These are phyloP conservation scores for Combretum micranthum DNA, from an alignment of 345 rosid genomes.

Conservation along the genomic window DNA sequence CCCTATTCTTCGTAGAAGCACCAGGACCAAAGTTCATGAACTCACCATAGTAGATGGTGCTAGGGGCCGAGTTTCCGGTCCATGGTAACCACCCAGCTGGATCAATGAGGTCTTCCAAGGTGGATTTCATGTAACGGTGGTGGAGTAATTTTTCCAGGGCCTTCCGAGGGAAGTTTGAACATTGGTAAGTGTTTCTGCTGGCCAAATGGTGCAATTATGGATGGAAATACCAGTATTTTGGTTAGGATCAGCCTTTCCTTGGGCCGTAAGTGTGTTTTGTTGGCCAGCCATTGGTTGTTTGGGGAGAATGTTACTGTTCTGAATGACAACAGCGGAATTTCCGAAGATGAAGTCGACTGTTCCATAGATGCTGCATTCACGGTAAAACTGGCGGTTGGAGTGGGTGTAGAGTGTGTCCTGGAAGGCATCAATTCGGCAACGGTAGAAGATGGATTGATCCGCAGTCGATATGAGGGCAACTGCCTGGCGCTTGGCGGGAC, in stretches of 20 bases:
- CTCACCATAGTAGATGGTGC: slow-evolving; percentile 56
- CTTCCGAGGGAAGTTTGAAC: slow-evolving; percentile 52
- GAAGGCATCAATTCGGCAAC: slow-evolving; percentile 57
- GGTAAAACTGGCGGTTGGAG: slow-evolving; percentile 70
- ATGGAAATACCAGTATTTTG: slow-evolving; percentile 77
- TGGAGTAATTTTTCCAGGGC: slow-evolving; percentile 69
- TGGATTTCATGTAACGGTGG: slow-evolving; percentile 44
- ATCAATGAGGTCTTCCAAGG: slow-evolving; percentile 40
- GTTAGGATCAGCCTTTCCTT: slow-evolving; percentile 60
- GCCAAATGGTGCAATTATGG: slow-evolving; percentile 47
- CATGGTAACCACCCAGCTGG: slow-evolving; percentile 70
- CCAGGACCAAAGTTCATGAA: slow-evolving; percentile 46
- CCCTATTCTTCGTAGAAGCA: slow-evolving; percentile 39
- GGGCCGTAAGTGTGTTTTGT: slow-evolving; percentile 62
- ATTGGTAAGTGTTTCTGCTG: slow-evolving; percentile 31
- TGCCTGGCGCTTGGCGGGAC: slow-evolving; percentile 67
- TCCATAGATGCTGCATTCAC: slow-evolving; percentile 57
- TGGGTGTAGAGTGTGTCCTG: slow-evolving; percentile 75
- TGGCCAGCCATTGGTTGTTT: slow-evolving; percentile 55
- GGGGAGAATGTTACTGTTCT: slow-evolving; percentile 61
- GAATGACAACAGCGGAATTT: slow-evolving; percentile 65
- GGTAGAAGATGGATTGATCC: slow-evolving; percentile 52
- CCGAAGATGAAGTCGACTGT: slow-evolving; percentile 85
- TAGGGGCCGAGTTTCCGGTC: slow-evolving; percentile 50
- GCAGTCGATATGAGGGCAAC: slow-evolving; percentile 66